Percentiles rank a stretch among this genome's conserved stretches.
Conservation (phyloP, 2,329 filamentous ascomycete genomes). For the Neophaeococcomyces aloes region DNA sequence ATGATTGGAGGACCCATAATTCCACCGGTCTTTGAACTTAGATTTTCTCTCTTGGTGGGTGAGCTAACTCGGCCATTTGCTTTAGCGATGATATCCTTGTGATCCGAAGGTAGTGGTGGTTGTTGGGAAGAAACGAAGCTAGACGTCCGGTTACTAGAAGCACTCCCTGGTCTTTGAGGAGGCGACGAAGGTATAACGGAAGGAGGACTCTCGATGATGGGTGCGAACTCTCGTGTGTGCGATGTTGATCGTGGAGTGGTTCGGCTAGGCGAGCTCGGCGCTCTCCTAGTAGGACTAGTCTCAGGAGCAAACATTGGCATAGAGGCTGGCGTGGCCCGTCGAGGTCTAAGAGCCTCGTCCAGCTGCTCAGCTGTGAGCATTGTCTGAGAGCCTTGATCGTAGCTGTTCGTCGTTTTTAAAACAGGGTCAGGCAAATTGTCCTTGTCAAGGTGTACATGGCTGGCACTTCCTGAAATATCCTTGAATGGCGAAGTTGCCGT, state of each 20-base stretch:
- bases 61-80: constrained; percentile 41
- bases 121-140: constrained; percentile 33
- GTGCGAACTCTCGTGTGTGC: neutral
- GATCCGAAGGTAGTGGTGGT: constrained; percentile 71
- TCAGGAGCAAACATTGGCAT: constrained; percentile 26
- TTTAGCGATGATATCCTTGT: constrained; percentile 74
- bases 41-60: constrained; percentile 6
- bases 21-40: neutral
- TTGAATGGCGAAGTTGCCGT: constrained; percentile 41
- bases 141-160: constrained; percentile 52
- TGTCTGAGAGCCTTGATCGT: constrained; percentile 72
- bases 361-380: constrained; percentile 71
- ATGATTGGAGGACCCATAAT: constrained; percentile 76
- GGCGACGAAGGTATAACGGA: constrained; percentile 24
- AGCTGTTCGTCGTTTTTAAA: constrained; percentile 28
- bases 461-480: constrained; percentile 52
- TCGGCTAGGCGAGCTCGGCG: constrained; percentile 4
- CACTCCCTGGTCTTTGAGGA: constrained; percentile 57
- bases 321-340: constrained; percentile 26
- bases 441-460: constrained; percentile 21
- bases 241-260: constrained; percentile 5
- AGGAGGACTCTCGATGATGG: neutral
- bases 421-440: neutral
- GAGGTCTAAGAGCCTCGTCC: constrained; percentile 53
- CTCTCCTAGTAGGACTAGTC: neutral